These are phyloP conservation scores for Phaeosphaeriaceae sp. DNA, from an alignment of 2,329 filamentous ascomycete species.

Conservation along the genomic window DNA sequence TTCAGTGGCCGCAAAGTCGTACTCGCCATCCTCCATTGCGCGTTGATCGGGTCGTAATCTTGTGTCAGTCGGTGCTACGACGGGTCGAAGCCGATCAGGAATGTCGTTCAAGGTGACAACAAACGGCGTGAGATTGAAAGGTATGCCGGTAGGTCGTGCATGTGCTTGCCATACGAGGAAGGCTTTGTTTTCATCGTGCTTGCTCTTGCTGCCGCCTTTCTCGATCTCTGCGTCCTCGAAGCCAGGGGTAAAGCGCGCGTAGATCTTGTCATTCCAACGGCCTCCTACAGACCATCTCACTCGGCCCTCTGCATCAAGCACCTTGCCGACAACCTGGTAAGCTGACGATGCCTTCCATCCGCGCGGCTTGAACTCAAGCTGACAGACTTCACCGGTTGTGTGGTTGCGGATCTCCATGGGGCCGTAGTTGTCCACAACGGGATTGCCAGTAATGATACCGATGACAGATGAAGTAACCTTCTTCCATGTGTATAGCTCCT, in stretches of 20 bases:
- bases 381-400: constrained; percentile 90
- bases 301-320: constrained; percentile 78
- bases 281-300: constrained; percentile 90
- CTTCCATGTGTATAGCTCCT: constrained; percentile 97
- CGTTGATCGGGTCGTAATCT: constrained; percentile 92
- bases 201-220: constrained; percentile 47
- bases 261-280: constrained; percentile 97
- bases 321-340: constrained; percentile 86
- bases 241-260: constrained; percentile 89
- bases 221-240: constrained; percentile 75
- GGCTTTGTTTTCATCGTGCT: constrained; percentile 73
- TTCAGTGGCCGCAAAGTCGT: constrained; percentile 89
- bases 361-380: constrained; percentile 90
- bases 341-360: constrained; percentile 96
- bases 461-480: constrained; percentile 98
- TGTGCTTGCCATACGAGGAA: constrained; percentile 95
- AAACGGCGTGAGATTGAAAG: constrained; percentile 97
- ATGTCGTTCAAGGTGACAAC: constrained; percentile 93
- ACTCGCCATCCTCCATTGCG: constrained; percentile 98
- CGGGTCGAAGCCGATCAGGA: constrained; percentile 77
- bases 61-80: constrained; percentile 91
- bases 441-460: constrained; percentile 96
- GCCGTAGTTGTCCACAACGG: constrained; percentile 97
- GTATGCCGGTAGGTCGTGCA: constrained; percentile 79
- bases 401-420: constrained; percentile 97